Percentiles rank a stretch among this genome's conserved stretches.
phyloP scores from a whole-genome alignment of 2,329 filamentous ascomycete genomes.

The Fusarium buxicola region DNA sequence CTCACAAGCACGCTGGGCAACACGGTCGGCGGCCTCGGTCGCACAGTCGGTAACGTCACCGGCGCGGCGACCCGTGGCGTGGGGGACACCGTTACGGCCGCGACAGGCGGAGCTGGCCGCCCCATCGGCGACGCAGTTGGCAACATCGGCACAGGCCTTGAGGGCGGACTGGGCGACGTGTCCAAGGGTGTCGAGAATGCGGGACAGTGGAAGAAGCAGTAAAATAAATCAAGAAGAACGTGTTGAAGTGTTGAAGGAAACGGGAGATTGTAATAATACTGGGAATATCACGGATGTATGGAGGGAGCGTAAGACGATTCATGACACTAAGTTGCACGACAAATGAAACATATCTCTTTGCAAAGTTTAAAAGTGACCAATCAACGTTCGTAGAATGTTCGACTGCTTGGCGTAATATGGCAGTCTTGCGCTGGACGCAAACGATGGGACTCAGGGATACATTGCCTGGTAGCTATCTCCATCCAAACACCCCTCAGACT shows the following conservation, averaged over 20 bases:
- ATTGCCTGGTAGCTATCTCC: too few species aligned
- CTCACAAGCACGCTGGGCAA: slow-evolving; percentile 56
- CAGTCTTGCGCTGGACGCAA: too few species aligned
- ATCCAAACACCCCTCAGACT: too few species aligned
- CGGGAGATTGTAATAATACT: slow-evolving; percentile 10
- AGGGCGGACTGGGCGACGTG: slow-evolving; percentile 61
- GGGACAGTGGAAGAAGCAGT: slow-evolving; percentile 65
- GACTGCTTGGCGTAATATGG: too few species aligned
- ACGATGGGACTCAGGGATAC: too few species aligned
- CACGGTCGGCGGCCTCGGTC: slow-evolving; percentile 54
- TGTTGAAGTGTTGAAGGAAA: neutral
- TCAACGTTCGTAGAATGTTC: too few species aligned
- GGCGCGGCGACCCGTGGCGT: slow-evolving; percentile 67
- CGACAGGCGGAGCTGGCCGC: slow-evolving; percentile 64
- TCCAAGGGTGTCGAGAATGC: slow-evolving; percentile 68
- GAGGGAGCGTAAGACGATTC: slow-evolving; percentile 2
- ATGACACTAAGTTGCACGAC: slow-evolving; percentile 5
- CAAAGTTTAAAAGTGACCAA: too few species aligned
- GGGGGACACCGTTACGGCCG: slow-evolving; percentile 65
- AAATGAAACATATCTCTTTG: too few species aligned
- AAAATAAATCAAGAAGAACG: slow-evolving; percentile 7
- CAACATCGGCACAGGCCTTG: slow-evolving; percentile 64
- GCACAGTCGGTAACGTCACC: slow-evolving; percentile 56
- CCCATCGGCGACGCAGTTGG: slow-evolving; percentile 67
- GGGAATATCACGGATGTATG: neutral